Percentiles rank a stretch among this genome's conserved stretches.
Conservation (phyloP, 2,329 filamentous ascomycete species). For the Neopestalotiopsis sp. region DNA sequence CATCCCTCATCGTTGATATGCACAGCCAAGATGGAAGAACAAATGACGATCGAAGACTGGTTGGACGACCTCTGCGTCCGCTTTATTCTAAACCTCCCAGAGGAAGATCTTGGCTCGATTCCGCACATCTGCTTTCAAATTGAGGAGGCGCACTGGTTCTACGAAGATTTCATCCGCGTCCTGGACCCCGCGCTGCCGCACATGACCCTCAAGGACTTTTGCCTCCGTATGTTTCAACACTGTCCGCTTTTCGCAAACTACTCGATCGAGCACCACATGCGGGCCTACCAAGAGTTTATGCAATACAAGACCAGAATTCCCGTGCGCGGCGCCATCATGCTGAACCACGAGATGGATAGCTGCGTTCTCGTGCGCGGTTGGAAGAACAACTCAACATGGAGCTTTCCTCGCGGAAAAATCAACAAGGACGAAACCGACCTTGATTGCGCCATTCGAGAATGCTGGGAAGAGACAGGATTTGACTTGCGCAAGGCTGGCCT, state of each 20-base stretch:
- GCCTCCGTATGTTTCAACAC: constrained; percentile 89
- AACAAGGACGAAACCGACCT: constrained; percentile 96
- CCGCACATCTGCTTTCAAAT: constrained; percentile 98
- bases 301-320: constrained; percentile 95
- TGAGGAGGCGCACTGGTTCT: constrained; percentile 99
- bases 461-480: constrained; percentile 94
- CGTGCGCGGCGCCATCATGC: constrained; percentile 89
- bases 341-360: constrained; percentile 93
- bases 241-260: constrained; percentile 87
- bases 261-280: constrained; percentile 76
- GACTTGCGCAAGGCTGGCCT: constrained; percentile 79
- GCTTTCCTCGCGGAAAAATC: constrained; percentile 95
- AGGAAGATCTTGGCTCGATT: constrained; percentile 87
- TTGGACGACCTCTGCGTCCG: constrained; percentile 97
- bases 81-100: constrained; percentile 96
- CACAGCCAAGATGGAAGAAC: constrained; percentile 18
- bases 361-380: constrained; percentile 94
- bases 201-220: constrained; percentile 84
- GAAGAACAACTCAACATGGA: constrained; percentile 97
- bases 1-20: constrained; percentile 20
- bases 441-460: constrained; percentile 91
- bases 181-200: constrained; percentile 84
- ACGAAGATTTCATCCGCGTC: constrained; percentile 98
- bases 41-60: constrained; percentile 47
- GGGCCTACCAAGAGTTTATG: constrained; percentile 89